Conservation (phyloP, 768 basidiomycete species). For the Lactifluus echinatus region DNA sequence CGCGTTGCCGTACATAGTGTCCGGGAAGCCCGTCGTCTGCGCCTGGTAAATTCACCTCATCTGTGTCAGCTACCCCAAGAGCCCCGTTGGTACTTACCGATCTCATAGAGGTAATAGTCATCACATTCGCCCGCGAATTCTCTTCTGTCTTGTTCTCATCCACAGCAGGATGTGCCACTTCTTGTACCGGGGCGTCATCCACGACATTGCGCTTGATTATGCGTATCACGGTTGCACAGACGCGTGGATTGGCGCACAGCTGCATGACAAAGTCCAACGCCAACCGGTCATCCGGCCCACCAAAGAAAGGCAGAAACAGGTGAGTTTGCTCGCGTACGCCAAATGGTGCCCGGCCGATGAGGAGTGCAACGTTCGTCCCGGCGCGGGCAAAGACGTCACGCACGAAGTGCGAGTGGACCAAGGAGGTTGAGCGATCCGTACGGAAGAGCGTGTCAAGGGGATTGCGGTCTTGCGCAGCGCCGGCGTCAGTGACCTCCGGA, state of each 20-base stretch:
- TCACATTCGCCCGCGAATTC: conserved; percentile 21
- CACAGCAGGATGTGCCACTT: conserved; percentile 23
- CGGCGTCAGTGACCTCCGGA: conserved; percentile 4
- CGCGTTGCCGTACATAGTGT: conserved; percentile 61
- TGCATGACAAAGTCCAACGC: conserved; percentile 81
- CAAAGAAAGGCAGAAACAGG: conserved; percentile 85
- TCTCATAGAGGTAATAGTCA: conserved; percentile 42
- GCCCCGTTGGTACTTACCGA: background rate
- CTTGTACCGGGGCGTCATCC: conserved; percentile 4
- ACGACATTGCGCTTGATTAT: conserved; percentile 43
- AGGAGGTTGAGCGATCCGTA: conserved; percentile 37
- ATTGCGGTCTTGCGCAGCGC: conserved; percentile 28
- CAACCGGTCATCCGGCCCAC: conserved; percentile 87
- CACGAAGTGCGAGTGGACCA: conserved; percentile 75
- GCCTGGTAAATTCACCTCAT: background rate
- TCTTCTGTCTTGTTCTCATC: conserved; percentile 15
- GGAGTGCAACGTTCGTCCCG: conserved; percentile 70
- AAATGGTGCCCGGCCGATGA: conserved; percentile 54
- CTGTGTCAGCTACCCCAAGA: background rate
- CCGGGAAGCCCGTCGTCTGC: conserved; percentile 38
- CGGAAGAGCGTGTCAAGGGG: conserved; percentile 69
- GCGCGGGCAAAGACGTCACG: conserved; percentile 70
- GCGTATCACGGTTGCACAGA: conserved; percentile 68
- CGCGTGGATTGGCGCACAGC: conserved; percentile 58
- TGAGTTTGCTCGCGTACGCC: conserved; percentile 39